Evolutionary conservation across 2,329 filamentous ascomycete genomes (phyloP), one percentile per base, ranked within the genome.

Genomic region (Pseudogymnoascus sp.): DNA sequence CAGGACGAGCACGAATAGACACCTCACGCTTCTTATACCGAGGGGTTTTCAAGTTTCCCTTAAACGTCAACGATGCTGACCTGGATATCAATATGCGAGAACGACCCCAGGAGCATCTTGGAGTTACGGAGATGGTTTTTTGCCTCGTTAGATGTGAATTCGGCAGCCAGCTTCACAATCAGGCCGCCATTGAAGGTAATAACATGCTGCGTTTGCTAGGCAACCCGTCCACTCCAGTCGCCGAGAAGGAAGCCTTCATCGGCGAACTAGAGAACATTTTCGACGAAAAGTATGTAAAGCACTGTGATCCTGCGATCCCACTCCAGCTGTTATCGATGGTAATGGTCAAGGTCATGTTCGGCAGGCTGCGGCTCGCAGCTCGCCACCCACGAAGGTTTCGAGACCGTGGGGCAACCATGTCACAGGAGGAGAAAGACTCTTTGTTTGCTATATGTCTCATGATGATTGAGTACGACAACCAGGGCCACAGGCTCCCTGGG

Each of bases 1-100:
- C 82, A 5, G 82, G 85, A 68, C 78, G 84, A 60, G 78, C 81
- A 3, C 83, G 83, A 10, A 77, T 78, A 1, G 77, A 74, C 14
- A 73, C 77, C 10, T 73, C 77, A n/a, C 74, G 82, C 5, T 71
- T 76, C 7, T 69, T 71, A 4, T 71, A 75, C n/a, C 72, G 72
- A 11, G 81, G 78, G 66, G 78, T 81, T 67, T 82, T 81, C 1
- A 73, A 72, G 2, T 69, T 79, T 5, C 82, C 83, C 0, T 75
- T 78, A 11, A 83, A 84, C 63, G 70, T 86, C 42, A 79, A 85
- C 71, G 83, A 86, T 68, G 75, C 72, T 2, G 79, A 80, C 65
- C 78, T 83, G 51, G 76, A 75, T 1, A 78, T 79, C 0, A 74
- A 75, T 3, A 77, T 73, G 31, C 75, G 71, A 37, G 75, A 78